These are phyloP conservation scores for Avicennia marina DNA, from an alignment of 257 asterid genomes.

Conservation along the genomic window DNA sequence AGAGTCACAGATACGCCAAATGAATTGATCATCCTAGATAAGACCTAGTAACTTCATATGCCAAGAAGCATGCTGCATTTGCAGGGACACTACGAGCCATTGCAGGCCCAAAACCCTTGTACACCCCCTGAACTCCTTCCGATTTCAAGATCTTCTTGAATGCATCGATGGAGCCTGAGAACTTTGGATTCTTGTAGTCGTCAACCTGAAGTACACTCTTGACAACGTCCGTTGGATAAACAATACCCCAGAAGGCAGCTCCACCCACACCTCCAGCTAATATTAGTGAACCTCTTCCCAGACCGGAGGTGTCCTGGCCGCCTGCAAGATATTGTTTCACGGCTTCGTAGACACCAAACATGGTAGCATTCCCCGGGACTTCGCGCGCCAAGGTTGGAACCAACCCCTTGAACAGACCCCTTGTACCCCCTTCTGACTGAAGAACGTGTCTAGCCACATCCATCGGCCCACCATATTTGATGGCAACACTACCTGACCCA, in stretches of 20 bases:
- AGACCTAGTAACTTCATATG: conserved; percentile 66
- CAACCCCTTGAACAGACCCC: conserved; percentile 77
- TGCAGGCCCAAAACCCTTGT: conserved; percentile 87
- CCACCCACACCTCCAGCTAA: conserved; percentile 81
- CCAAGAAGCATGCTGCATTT: conserved; percentile 86
- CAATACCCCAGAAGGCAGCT: conserved; percentile 60
- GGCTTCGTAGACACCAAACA: conserved; percentile 86
- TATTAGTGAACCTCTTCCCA: conserved; percentile 70
- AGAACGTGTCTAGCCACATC: conserved; percentile 78
- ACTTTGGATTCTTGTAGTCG: conserved; percentile 68
- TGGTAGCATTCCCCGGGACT: conserved; percentile 76
- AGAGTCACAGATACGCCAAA: no score
- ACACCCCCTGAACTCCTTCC: conserved; percentile 76
- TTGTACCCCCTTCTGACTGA: conserved; percentile 50
- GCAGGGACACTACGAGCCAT: conserved; percentile 90
- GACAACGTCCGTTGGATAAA: conserved; percentile 76
- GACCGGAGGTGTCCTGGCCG: conserved; percentile 59
- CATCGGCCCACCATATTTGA: conserved; percentile 69
- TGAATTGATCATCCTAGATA: conserved; percentile 48
- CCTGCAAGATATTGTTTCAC: conserved; percentile 64
- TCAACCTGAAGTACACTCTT: conserved; percentile 82
- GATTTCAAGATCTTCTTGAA: conserved; percentile 57
- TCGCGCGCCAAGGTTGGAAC: conserved; percentile 74
- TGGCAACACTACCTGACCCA: conserved; percentile 36
- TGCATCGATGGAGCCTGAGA: conserved; percentile 61